Evolutionary conservation across 176 grass and related monocot genomes (phyloP), one percentile per base, ranked within the genome.

Genomic region (Musa itinerans): DNA sequence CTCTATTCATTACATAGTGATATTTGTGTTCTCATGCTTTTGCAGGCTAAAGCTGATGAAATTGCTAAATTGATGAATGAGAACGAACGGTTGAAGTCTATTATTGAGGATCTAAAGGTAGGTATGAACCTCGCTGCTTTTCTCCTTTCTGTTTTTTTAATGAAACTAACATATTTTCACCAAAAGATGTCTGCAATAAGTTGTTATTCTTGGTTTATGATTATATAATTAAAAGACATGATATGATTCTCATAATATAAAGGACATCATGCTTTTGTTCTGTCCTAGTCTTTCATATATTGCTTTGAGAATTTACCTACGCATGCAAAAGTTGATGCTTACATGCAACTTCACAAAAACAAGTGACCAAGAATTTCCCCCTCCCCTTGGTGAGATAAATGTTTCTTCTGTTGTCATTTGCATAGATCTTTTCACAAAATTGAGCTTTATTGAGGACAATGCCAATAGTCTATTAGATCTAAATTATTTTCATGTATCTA

Each of bases 41-140:
- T 79, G 53, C 88, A 99, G 96, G 90, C 89, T 52, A 99, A 99
- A 84, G 96, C 96, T 81, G 96, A 99, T 83, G 96, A 95, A 78
- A 92, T 99, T 82, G 89, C 91, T 57, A 88, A 82, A 83, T 80
- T 99, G 59, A 95, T 95, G 89, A 95, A 92, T 82, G 91, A 95
- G 83, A 99, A 95, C 59, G 91, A 95, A 26, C 81, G 86, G 34
- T 76, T 99, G 43, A 99, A 95, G 80, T 81, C 89, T 84, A 84
- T 81, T 76, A 95, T 95, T 80, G 86, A 92, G 74, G 91, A 92
- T 81, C 81, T 95, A 27, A 95, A 99, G 95, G 95, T 99, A 92
- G 82, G 76, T 82, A 85, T 80, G 55, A 59, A 62, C 52, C 53
- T 79, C 9, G 77, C 74, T 76, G 52, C 58, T 49, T 86, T 8